Base-by-base conservation (phyloP, 805 yeast species). In the Hanseniaspora lachancei region DNA sequence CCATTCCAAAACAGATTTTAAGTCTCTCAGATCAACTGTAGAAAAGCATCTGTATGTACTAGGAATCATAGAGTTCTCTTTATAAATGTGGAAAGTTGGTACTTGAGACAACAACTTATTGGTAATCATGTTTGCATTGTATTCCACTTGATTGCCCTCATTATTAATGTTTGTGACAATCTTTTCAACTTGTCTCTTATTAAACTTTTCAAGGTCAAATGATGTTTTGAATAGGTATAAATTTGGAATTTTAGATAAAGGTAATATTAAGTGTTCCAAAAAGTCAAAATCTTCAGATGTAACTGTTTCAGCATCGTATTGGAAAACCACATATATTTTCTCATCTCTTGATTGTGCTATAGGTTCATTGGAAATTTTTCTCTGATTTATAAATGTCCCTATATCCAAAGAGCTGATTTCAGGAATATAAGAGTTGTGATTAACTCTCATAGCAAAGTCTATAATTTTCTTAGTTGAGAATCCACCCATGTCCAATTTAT, bases 11-110 rank as follows among this genome's bases (percentile, higher is more conserved):
- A 85, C 71, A 41, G 69, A 66, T 23, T 70, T 71, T 18, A 67
- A 66, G 59, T 78, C 74, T 59, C 93, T 74, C 56, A 77, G 74
- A 60, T 84, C 86, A 49, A 78, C 79, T 7, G 87, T 77, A 0
- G 82, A 80, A 67, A 78, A 80, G 56, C 78, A 80, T 60, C 78
- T 84, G 60, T 67, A 82, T 5, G 81, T 74, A 5, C 70, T 68
- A 0, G 86, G 75, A 35, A 76, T 62, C 55, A 78, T 63, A 15
- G 79, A 70, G 54, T 77, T 76, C 54, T 83, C 83, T 60, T 78
- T 82, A 65, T 82, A 77, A 23, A 82, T 70, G 34, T 80, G 67
- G 20, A 85, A 61, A 16, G 86, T 79, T 2, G 95, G 95, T 38
- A 72, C 71, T 8, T 82, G 73, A 0, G 88, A 74, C 27, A 80